Conservation (phyloP, 192 early-diverging fungal species). For the Chytriomyces sp. region DNA sequence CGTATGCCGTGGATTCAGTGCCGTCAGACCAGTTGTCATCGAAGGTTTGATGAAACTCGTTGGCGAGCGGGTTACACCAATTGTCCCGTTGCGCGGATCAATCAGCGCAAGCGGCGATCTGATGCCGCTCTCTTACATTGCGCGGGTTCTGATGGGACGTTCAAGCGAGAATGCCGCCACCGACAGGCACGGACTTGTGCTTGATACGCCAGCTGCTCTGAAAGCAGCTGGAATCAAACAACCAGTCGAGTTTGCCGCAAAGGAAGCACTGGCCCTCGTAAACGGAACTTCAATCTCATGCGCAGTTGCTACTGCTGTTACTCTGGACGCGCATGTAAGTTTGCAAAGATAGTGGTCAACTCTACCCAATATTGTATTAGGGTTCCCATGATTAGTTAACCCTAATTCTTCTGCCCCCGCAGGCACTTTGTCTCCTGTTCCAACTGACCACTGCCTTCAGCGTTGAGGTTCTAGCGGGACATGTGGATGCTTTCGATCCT, state of each 20-base stretch:
- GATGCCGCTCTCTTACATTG: conserved; percentile 24
- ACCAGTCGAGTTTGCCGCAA: conserved; percentile 3
- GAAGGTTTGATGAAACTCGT: conserved; percentile 10
- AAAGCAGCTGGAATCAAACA: neutral
- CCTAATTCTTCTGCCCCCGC: neutral
- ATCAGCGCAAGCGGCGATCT: conserved; percentile 25
- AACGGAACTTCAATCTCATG: conserved; percentile 24
- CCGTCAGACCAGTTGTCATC: conserved; percentile 1
- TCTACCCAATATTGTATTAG: no score
- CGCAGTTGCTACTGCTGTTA: neutral
- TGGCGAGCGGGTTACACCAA: conserved; percentile 3
- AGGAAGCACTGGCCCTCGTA: conserved; percentile 12
- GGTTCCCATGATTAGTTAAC: no score
- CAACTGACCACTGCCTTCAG: conserved; percentile 22
- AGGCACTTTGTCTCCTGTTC: neutral
- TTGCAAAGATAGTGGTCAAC: neutral
- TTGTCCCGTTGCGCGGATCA: conserved; percentile 4
- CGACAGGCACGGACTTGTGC: neutral
- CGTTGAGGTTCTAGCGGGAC: conserved; percentile 13
- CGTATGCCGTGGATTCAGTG: conserved; percentile 5
- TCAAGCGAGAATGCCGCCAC: neutral
- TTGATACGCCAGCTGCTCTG: neutral
- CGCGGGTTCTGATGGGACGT: conserved; percentile 2
- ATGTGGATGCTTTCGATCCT: conserved; percentile 24
- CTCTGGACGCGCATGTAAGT: conserved; percentile 12